A percentile compares a stretch with the other conserved stretches of the same genome.
These are phyloP conservation scores for Neopestalotiopsis sp. DNA, from an alignment of 2,329 filamentous ascomycete genomes.

Conservation along the genomic window DNA sequence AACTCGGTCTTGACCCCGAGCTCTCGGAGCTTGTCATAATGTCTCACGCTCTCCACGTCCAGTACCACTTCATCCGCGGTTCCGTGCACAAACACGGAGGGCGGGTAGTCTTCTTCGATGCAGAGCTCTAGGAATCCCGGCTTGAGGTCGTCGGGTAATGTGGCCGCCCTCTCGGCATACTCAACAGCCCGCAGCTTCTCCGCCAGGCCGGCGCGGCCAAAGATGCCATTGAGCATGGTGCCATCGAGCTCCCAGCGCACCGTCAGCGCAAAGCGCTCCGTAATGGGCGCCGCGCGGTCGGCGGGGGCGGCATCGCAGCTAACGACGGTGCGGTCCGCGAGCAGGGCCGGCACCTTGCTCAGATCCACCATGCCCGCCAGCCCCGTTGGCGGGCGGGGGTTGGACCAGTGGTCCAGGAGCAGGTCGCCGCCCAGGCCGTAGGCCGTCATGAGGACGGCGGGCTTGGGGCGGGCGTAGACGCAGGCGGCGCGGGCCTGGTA, in stretches of 20 bases:
- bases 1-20: constrained; percentile 1
- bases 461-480: constrained; percentile 3
- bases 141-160: not conserved
- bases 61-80: constrained; percentile 9
- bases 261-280: constrained; percentile 15
- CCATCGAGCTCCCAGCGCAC: constrained; percentile 17
- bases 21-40: not conserved
- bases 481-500: constrained; percentile 14
- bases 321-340: constrained; percentile 11
- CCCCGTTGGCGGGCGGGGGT: not conserved
- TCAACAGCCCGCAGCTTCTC: not conserved
- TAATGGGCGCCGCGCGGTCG: not conserved
- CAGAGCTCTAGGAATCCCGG: constrained; percentile 9
- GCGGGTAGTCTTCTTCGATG: not conserved
- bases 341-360: not conserved
- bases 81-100: constrained; percentile 17
- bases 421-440: constrained; percentile 12
- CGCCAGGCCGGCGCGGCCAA: constrained; percentile 2
- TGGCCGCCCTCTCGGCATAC: not conserved
- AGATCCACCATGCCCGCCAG: constrained; percentile 4
- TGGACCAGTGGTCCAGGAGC: constrained; percentile 16
- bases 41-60: not conserved
- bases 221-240: constrained; percentile 12
- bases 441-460: constrained; percentile 14
- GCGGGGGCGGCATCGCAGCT: not conserved